phyloP scores from a whole-genome alignment of 176 grass and related monocot species.

The Dactylis glomerata region DNA sequence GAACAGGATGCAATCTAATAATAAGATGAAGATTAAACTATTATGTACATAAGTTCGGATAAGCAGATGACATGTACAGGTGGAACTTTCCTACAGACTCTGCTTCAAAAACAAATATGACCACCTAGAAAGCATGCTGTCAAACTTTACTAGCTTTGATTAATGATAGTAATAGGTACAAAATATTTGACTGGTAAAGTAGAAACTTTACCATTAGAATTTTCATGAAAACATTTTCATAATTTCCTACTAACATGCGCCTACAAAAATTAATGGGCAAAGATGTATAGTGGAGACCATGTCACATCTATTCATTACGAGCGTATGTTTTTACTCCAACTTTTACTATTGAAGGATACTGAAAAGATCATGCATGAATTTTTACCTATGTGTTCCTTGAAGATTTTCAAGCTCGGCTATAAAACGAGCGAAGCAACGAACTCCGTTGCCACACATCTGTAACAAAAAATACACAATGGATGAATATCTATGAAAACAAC shows the following conservation, averaged over 20 bases:
- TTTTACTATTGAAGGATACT: neutral
- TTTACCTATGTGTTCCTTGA: slow-evolving; percentile 67
- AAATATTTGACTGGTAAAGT: neutral
- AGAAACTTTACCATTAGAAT: neutral
- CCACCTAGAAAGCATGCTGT: neutral
- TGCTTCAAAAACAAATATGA: neutral
- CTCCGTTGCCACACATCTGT: slow-evolving; percentile 98
- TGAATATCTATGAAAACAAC: slow-evolving; percentile 13
- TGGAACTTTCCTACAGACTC: neutral
- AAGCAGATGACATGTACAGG: neutral
- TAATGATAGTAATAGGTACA: neutral
- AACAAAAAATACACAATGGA: slow-evolving; percentile 39
- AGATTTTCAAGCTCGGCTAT: slow-evolving; percentile 88
- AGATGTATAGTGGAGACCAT: neutral
- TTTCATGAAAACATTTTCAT: neutral
- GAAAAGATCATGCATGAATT: neutral
- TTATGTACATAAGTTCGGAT: slow-evolving; percentile 6
- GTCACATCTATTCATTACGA: neutral
- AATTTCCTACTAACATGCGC: neutral
- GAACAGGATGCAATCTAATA: neutral
- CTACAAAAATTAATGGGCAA: neutral
- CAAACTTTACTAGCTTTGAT: neutral
- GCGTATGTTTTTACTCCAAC: neutral
- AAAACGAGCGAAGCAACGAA: slow-evolving; percentile 88
- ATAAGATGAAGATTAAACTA: neutral